phyloP scores from a whole-genome alignment of 1,284 basidiomycete genomes.

The Ceratobasidium sp. region DNA sequence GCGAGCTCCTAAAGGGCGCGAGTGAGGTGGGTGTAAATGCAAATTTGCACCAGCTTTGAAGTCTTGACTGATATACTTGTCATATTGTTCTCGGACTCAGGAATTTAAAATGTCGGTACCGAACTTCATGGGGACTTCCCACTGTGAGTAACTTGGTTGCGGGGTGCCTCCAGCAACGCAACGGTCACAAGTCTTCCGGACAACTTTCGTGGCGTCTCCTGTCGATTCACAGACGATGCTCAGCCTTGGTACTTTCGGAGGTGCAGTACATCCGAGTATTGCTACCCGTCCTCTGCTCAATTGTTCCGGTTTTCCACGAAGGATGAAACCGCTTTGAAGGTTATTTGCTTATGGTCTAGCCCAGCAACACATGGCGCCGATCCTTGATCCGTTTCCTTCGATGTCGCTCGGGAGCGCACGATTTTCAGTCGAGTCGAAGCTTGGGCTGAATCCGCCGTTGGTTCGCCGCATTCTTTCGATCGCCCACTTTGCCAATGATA shows the following conservation, averaged over 20 bases:
- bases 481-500: background rate
- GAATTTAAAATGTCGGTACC: too few species aligned
- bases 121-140: too few species aligned
- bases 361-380: background rate
- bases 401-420: background rate
- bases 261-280: background rate
- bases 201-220: too few species aligned
- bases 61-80: too few species aligned
- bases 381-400: constrained; percentile 4
- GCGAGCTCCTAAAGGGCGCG: too few species aligned
- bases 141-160: too few species aligned
- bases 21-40: too few species aligned
- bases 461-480: background rate
- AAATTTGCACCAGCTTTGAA: too few species aligned
- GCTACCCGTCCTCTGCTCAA: background rate
- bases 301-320: background rate
- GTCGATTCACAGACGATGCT: too few species aligned
- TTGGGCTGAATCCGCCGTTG: background rate
- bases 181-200: background rate
- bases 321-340: background rate
- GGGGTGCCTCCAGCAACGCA: too few species aligned
- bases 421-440: background rate
- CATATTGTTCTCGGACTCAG: too few species aligned
- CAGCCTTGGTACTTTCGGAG: background rate
- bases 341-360: background rate